These are phyloP conservation scores for Diaporthe sp. DNA, from an alignment of 2,329 filamentous ascomycete species.

Conservation along the genomic window DNA sequence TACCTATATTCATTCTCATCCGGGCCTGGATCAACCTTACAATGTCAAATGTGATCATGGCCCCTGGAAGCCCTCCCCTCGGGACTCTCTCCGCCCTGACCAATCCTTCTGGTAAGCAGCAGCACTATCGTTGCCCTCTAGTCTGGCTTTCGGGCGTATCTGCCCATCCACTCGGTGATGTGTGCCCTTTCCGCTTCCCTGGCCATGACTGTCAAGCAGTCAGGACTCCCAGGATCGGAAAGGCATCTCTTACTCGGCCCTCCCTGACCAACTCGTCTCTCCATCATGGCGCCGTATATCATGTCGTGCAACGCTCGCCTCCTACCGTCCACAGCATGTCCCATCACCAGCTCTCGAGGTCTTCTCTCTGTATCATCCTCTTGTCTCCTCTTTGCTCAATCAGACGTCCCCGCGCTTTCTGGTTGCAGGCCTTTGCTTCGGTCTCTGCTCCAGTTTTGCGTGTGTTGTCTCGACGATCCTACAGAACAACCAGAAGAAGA, in stretches of 20 bases:
- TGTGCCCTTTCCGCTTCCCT: neutral
- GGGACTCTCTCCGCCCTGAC: neutral
- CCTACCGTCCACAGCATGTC: neutral
- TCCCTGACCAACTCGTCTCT: neutral
- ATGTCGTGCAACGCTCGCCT: constrained; percentile 8
- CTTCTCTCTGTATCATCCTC: neutral
- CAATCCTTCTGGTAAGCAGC: constrained; percentile 24
- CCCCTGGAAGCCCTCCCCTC: neutral
- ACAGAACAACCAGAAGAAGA: neutral
- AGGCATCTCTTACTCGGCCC: neutral
- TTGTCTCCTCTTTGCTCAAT: neutral
- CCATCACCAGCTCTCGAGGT: constrained; percentile 1
- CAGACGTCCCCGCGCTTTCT: neutral
- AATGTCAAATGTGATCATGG: neutral
- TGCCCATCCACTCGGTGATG: neutral
- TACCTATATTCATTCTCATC: neutral
- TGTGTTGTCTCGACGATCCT: neutral
- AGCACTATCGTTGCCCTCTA: neutral
- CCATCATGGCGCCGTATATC: neutral
- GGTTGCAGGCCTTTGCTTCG: constrained; percentile 27
- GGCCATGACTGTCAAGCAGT: constrained; percentile 25
- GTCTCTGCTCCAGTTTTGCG: constrained; percentile 21
- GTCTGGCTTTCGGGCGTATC: neutral
- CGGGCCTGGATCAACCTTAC: neutral
- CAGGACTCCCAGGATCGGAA: constrained; percentile 2